Percentiles rank a stretch among this genome's conserved stretches.
Evolutionary conservation across 2,329 filamentous ascomycete genomes (phyloP).

Genomic region (Cladosporium sp.): DNA sequence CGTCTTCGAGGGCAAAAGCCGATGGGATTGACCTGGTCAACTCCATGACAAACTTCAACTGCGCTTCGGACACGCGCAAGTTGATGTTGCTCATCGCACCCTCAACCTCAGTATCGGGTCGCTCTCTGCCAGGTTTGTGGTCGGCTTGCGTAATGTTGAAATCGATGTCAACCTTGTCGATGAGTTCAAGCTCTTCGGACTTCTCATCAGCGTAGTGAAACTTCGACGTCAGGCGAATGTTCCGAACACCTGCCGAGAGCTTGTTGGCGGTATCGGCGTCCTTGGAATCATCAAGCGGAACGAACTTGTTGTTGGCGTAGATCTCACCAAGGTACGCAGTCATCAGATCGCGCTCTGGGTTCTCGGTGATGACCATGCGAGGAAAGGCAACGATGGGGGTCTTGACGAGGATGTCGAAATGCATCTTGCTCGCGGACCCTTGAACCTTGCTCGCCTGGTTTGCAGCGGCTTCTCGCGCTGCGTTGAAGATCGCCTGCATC

Average conservation of each 20-base stretch:
- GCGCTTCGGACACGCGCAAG: constrained; percentile 78
- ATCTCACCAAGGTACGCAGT: constrained; percentile 96
- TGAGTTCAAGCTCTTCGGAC: constrained; percentile 86
- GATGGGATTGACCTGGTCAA: constrained; percentile 81
- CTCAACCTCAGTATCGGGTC: constrained; percentile 86
- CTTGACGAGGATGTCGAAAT: constrained; percentile 87
- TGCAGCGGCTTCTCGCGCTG: constrained; percentile 86
- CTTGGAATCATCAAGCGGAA: constrained; percentile 71
- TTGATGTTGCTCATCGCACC: constrained; percentile 92
- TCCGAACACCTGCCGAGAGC: constrained; percentile 81
- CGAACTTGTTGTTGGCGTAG: constrained; percentile 90
- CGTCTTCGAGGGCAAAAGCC: constrained; percentile 71
- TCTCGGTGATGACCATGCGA: constrained; percentile 63
- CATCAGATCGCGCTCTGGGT: constrained; percentile 68
- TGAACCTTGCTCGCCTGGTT: constrained; percentile 91
- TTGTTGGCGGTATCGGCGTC: constrained; percentile 76
- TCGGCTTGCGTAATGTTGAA: constrained; percentile 91
- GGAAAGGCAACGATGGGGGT: constrained; percentile 97
- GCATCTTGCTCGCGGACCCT: constrained; percentile 80
- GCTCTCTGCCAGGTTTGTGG: constrained; percentile 67
- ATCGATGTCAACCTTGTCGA: constrained; percentile 90
- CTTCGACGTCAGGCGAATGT: constrained; percentile 82
- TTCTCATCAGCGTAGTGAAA: constrained; percentile 70
- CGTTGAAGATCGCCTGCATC: constrained; percentile 99
- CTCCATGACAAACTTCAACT: constrained; percentile 82